Evolutionary conservation across 2,329 filamentous ascomycete species (phyloP).

Genomic region (Talaromyces marneffei): DNA sequence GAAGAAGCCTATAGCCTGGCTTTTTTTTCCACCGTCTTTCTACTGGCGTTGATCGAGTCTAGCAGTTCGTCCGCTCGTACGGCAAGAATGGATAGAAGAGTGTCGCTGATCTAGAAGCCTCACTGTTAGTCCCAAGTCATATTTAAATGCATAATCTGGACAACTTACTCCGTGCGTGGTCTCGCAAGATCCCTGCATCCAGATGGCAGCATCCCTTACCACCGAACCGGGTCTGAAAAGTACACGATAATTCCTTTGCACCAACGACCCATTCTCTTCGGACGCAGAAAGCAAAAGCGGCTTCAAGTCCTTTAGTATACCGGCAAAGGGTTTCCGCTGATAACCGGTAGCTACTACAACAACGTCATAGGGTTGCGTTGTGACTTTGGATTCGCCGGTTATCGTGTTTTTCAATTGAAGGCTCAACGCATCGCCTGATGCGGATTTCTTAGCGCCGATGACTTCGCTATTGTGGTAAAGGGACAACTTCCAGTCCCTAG

Average conservation of each 20-base stretch:
- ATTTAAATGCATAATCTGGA: not conserved
- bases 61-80: constrained; percentile 19
- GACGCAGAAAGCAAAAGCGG: constrained; percentile 1
- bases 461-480: constrained; percentile 6
- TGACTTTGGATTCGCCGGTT: not conserved
- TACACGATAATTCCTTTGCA: constrained; percentile 13
- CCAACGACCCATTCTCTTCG: not conserved
- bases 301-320: constrained; percentile 11
- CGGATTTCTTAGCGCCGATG: not conserved
- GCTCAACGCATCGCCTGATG: not conserved
- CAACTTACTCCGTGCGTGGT: constrained; percentile 12
- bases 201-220: constrained; percentile 6
- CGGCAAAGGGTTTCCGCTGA: constrained; percentile 8
- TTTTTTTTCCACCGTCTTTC: constrained; percentile 9
- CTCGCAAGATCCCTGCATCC: constrained; percentile 15
- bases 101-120: constrained; percentile 10
- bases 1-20: constrained; percentile 15
- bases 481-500: not conserved
- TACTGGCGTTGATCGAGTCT: constrained; percentile 16
- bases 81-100: constrained; percentile 11
- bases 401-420: constrained; percentile 6
- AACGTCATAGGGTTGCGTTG: constrained; percentile 5
- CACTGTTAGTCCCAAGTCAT: not conserved
- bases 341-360: constrained; percentile 14
- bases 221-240: constrained; percentile 9